These are phyloP conservation scores for Aspergillus sp. DNA, from an alignment of 2,329 filamentous ascomycete species.

Conservation along the genomic window DNA sequence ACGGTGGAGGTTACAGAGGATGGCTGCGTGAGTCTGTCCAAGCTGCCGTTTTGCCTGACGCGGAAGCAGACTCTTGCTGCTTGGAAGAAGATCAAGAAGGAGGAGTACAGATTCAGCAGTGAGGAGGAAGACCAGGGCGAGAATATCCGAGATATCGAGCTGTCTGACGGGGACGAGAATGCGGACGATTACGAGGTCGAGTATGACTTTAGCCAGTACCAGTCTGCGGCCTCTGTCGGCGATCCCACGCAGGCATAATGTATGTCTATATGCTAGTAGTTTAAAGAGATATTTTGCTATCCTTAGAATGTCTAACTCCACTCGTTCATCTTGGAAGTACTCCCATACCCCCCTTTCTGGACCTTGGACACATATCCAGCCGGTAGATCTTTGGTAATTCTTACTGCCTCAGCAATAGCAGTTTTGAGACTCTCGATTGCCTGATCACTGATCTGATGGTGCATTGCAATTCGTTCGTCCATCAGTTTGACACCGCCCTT, in stretches of 20 bases:
- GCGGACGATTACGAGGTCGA: conserved; percentile 35
- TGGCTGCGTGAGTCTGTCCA: conserved; percentile 32
- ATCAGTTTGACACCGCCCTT: conserved; percentile 24
- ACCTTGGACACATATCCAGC: conserved; percentile 16
- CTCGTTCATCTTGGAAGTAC: conserved; percentile 28
- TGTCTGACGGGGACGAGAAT: conserved; percentile 33
- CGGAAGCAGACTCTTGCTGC: conserved; percentile 34
- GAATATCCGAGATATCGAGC: conserved; percentile 33
- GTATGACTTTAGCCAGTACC: conserved; percentile 35
- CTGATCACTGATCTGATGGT: conserved; percentile 33
- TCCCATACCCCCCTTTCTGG: conserved; percentile 20
- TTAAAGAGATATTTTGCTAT: no score
- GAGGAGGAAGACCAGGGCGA: conserved; percentile 34
- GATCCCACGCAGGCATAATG: conserved; percentile 2
- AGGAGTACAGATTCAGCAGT: conserved; percentile 34
- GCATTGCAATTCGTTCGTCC: conserved; percentile 27
- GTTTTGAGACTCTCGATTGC: conserved; percentile 31
- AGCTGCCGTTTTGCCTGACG: conserved; percentile 33
- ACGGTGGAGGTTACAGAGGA: conserved; percentile 28
- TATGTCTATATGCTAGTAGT: neutral
- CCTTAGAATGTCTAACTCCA: conserved; percentile 14
- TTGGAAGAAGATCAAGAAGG: conserved; percentile 35
- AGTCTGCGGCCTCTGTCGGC: conserved; percentile 15
- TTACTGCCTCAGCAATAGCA: conserved; percentile 23
- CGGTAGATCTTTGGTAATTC: conserved; percentile 22